These are phyloP conservation scores for Tilletia caries DNA, from an alignment of 1,284 basidiomycete species.

Conservation along the genomic window DNA sequence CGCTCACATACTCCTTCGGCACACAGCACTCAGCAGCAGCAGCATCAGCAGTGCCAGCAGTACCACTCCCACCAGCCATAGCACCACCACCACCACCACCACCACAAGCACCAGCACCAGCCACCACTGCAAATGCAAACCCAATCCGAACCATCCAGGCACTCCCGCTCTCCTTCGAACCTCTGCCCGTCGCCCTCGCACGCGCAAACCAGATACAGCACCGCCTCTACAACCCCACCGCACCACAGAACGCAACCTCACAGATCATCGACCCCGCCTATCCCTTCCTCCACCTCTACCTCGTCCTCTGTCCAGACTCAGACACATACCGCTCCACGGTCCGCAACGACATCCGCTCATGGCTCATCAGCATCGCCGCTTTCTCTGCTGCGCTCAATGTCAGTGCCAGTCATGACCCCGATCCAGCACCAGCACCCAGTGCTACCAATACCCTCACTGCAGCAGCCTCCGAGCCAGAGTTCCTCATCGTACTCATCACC, in stretches of 20 bases:
- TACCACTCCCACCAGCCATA: constrained; percentile 1
- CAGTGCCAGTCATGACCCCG: constrained; percentile 7
- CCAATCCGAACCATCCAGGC: constrained; percentile 40
- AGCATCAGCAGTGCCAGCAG: constrained; percentile 6
- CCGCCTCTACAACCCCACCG: background rate
- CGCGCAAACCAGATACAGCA: constrained; percentile 14
- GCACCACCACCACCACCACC: constrained; percentile 18
- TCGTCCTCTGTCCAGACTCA: constrained; percentile 49
- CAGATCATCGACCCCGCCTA: constrained; percentile 11
- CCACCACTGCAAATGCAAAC: background rate
- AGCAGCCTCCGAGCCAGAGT: constrained; percentile 48
- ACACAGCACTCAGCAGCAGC: background rate
- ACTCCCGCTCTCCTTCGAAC: constrained; percentile 34
- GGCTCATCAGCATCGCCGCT: constrained; percentile 35
- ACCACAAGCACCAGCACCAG: background rate
- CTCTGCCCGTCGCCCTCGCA: constrained; percentile 25
- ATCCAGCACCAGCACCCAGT: background rate
- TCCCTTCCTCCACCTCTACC: constrained; percentile 47
- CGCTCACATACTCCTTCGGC: background rate
- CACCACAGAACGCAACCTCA: constrained; percentile 5
- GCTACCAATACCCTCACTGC: constrained; percentile 12
- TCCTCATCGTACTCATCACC: constrained; percentile 48
- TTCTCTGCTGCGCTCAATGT: constrained; percentile 24
- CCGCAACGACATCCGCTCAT: constrained; percentile 47
- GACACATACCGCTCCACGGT: constrained; percentile 49